Evolutionary conservation across 192 early-diverging fungal genomes (phyloP).

Genomic region (Chytriomyces hyalinus): DNA sequence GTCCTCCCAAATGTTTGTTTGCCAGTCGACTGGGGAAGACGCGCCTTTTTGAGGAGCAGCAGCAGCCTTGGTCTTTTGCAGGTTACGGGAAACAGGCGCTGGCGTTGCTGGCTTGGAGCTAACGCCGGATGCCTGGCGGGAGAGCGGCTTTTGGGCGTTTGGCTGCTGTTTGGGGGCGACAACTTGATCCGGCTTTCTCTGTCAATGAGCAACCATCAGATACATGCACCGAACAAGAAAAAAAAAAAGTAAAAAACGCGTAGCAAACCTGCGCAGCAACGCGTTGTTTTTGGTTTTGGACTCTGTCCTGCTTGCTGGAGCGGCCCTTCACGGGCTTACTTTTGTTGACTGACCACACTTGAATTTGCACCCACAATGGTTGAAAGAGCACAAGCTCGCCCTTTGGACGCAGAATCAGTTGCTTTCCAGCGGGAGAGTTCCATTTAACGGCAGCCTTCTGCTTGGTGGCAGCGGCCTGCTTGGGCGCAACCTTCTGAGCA

Average conservation of each 20-base stretch:
- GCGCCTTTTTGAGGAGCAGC: not conserved
- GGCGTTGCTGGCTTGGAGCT: not conserved
- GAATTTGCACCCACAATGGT: conserved; percentile 25
- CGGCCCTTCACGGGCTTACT: conserved; percentile 3
- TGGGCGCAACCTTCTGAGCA: not conserved
- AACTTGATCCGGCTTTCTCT: too few species aligned
- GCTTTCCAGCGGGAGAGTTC: conserved; percentile 26
- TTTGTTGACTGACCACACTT: not conserved
- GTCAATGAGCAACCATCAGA: too few species aligned
- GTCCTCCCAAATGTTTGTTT: conserved; percentile 21
- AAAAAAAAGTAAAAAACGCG: too few species aligned
- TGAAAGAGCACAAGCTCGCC: conserved; percentile 16
- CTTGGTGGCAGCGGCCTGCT: not conserved
- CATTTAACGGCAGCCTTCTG: conserved; percentile 13
- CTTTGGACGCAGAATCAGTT: conserved; percentile 32
- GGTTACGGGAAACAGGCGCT: conserved; percentile 6
- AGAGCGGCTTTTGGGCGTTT: not conserved
- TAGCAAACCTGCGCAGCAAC: not conserved
- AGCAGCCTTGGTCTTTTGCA: not conserved
- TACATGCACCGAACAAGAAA: too few species aligned
- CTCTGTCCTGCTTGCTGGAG: conserved; percentile 5
- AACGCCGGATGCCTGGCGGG: not conserved
- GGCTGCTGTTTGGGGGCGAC: not conserved
- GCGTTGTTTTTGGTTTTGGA: conserved; percentile 21
- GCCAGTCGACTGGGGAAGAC: conserved; percentile 27